phyloP scores from a whole-genome alignment of 2,329 filamentous ascomycete species.

The Camillea tinctor region DNA sequence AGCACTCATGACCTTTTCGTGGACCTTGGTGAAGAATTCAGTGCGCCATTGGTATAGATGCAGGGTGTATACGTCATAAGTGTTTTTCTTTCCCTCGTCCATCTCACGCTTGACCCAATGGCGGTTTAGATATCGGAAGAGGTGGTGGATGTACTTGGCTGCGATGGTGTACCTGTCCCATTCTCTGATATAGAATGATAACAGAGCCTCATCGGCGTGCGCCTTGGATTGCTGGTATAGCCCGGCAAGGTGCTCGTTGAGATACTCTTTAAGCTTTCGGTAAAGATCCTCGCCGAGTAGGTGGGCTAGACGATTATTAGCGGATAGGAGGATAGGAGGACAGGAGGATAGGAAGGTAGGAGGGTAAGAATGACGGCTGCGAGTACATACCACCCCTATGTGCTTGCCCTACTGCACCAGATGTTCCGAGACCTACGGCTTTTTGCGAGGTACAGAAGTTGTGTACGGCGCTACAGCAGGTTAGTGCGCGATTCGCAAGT shows the following conservation, averaged over 20 bases:
- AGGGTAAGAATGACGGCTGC: not conserved
- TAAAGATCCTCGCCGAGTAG: conserved; percentile 95
- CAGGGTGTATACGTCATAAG: conserved; percentile 96
- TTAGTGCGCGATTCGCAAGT: conserved; percentile 35
- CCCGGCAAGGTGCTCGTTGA: conserved; percentile 70
- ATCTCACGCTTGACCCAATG: conserved; percentile 99
- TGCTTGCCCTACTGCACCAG: conserved; percentile 46
- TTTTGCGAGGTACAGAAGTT: conserved; percentile 99
- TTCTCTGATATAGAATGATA: conserved; percentile 92
- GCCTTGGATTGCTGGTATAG: conserved; percentile 72
- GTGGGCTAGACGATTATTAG: conserved; percentile 62
- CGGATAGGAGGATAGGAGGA: conserved; percentile 9
- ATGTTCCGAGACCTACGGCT: conserved; percentile 61
- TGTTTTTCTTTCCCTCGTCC: conserved; percentile 96
- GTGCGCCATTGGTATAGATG: conserved; percentile 95
- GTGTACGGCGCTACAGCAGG: conserved; percentile 71
- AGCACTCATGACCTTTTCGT: conserved; percentile 88
- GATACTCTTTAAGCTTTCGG: conserved; percentile 83
- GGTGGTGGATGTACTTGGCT: conserved; percentile 94
- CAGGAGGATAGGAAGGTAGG: conserved; percentile 17
- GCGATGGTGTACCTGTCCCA: conserved; percentile 95
- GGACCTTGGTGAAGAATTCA: conserved; percentile 82
- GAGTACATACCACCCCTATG: conserved; percentile 66
- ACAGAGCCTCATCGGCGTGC: conserved; percentile 85
- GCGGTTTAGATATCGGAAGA: conserved; percentile 93